These are phyloP conservation scores for Hypomontagnella monticulosa DNA, from an alignment of 495 filamentous ascomycete species.

Conservation along the genomic window DNA sequence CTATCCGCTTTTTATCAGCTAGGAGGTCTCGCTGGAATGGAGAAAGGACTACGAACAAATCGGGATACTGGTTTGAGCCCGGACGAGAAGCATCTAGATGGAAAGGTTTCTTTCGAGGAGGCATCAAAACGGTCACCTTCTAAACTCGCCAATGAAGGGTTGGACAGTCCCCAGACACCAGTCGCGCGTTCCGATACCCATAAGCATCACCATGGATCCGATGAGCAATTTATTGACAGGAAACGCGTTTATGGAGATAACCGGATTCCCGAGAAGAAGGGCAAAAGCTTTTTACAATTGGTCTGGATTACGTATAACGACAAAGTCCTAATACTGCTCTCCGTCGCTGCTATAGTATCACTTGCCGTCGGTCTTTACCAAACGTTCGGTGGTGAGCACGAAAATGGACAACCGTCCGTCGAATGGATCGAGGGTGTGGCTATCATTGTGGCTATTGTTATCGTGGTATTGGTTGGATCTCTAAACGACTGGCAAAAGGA, in stretches of 20 bases:
- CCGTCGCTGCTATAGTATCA: constrained; percentile 76
- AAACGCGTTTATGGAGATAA: constrained; percentile 78
- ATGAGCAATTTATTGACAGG: constrained; percentile 66
- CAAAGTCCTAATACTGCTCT: constrained; percentile 80
- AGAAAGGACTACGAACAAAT: constrained; percentile 73
- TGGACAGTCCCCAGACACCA: constrained; percentile 47
- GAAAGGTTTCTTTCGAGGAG: constrained; percentile 68
- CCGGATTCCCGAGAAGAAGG: constrained; percentile 75
- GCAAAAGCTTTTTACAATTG: constrained; percentile 73
- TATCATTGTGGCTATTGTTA: constrained; percentile 78
- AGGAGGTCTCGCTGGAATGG: constrained; percentile 73
- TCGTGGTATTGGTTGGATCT: constrained; percentile 78
- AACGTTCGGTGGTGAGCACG: constrained; percentile 58
- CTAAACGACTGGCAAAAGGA: constrained; percentile 84
- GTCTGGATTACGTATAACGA: constrained; percentile 91
- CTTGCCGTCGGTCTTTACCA: constrained; percentile 79
- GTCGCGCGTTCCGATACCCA: constrained; percentile 36
- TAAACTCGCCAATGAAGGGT: constrained; percentile 47
- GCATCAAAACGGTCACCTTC: constrained; percentile 53
- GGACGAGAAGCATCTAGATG: constrained; percentile 69
- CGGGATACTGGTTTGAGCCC: constrained; percentile 70
- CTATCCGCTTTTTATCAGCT: constrained; percentile 74
- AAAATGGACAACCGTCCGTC: constrained; percentile 57
- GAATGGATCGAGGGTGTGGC: constrained; percentile 86
- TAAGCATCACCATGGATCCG: constrained; percentile 27